Conservation (phyloP, 192 early-diverging fungal genomes). For the Backusella mclennaniae region DNA sequence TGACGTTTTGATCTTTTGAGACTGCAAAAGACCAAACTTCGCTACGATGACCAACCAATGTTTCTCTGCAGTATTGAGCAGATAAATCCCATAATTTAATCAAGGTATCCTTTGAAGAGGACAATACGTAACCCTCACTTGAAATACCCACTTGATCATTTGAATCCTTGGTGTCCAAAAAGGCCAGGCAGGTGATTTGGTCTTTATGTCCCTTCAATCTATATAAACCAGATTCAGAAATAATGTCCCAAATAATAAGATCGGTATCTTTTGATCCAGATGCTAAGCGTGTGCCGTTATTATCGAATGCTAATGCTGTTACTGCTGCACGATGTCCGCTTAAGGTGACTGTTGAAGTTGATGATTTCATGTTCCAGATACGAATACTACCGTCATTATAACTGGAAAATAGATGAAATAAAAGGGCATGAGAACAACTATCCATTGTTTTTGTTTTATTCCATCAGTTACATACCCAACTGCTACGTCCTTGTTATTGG, state of each 20-base stretch:
- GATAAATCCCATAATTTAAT: slow-evolving; percentile 95
- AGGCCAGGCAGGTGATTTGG: slow-evolving; percentile 78
- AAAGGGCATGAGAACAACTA: neutral
- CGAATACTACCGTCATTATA: slow-evolving; percentile 93
- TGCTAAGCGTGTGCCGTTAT: slow-evolving; percentile 75
- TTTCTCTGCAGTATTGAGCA: slow-evolving; percentile 94
- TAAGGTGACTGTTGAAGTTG: slow-evolving; percentile 66
- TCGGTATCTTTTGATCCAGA: slow-evolving; percentile 95
- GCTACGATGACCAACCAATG: slow-evolving; percentile 86
- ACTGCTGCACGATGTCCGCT: slow-evolving; percentile 91
- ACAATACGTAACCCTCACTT: slow-evolving; percentile 71
- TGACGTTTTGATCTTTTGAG: slow-evolving; percentile 57
- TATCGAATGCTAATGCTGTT: slow-evolving; percentile 81
- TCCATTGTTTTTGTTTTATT: neutral
- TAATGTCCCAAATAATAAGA: slow-evolving; percentile 93
- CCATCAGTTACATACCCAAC: slow-evolving; percentile 62
- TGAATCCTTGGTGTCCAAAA: slow-evolving; percentile 43
- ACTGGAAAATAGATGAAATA: slow-evolving; percentile 22
- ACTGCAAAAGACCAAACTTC: slow-evolving; percentile 91
- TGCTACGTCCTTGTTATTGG: slow-evolving; percentile 71
- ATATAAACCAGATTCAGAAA: slow-evolving; percentile 86
- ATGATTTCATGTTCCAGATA: slow-evolving; percentile 69
- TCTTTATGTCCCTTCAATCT: slow-evolving; percentile 95
- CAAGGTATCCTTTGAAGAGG: slow-evolving; percentile 93
- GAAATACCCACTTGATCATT: slow-evolving; percentile 43